These are phyloP conservation scores for Aspergillus novofumigatus DNA, from an alignment of 2,329 filamentous ascomycete genomes.

Conservation along the genomic window DNA sequence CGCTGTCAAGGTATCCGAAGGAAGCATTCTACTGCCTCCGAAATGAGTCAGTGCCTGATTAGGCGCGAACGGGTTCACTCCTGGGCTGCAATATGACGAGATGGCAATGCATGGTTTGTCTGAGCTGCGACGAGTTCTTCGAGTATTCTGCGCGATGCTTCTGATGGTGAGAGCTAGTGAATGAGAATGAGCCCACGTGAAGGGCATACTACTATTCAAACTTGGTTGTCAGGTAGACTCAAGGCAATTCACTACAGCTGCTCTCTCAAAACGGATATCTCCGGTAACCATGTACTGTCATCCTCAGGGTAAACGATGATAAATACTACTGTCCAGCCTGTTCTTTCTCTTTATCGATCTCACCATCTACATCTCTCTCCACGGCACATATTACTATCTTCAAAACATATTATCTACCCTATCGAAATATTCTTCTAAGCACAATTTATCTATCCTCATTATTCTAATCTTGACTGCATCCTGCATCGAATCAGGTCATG, in stretches of 20 bases:
- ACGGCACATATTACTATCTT: neutral
- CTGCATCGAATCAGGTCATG: constrained; percentile 3
- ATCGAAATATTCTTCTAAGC: neutral
- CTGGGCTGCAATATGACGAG: neutral
- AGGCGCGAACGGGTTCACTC: neutral
- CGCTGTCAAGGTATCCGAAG: constrained; percentile 33
- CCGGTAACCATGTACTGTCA: neutral
- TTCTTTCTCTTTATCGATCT: neutral
- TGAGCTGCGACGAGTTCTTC: neutral
- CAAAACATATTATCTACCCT: neutral
- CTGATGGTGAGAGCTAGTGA: neutral
- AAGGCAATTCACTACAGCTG: neutral
- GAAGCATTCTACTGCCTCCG: constrained; percentile 25
- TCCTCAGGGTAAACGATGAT: neutral
- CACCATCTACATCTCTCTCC: neutral
- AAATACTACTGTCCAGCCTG: neutral
- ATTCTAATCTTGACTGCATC: neutral
- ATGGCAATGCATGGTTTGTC: neutral
- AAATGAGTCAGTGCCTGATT: constrained; percentile 2
- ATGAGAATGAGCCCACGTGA: neutral
- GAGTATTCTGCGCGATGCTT: neutral
- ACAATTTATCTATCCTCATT: neutral
- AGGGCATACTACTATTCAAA: neutral
- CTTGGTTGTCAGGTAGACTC: neutral
- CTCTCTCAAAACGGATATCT: neutral